Conservation (phyloP, 768 basidiomycete genomes). For the Pholiota conissans region DNA sequence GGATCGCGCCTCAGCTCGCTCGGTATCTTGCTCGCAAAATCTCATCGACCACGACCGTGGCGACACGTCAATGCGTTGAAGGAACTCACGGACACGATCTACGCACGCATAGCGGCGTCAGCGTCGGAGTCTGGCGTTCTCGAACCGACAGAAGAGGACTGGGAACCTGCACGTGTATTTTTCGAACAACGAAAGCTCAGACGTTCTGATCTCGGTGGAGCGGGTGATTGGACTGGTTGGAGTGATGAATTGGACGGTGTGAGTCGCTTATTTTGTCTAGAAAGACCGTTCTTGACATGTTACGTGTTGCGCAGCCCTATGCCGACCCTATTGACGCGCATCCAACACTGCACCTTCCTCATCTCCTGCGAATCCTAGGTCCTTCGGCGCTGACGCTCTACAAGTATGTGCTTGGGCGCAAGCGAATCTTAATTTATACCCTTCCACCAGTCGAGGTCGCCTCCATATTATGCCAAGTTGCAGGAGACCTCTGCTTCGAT, state of each 20-base stretch:
- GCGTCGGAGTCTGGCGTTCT: constrained; percentile 42
- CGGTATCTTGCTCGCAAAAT: constrained; percentile 69
- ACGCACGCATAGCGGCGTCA: constrained; percentile 47
- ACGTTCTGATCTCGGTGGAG: constrained; percentile 51
- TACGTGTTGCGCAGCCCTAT: constrained; percentile 20
- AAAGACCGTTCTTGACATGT: not conserved
- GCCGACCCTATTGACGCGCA: constrained; percentile 30
- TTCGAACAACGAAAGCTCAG: constrained; percentile 64
- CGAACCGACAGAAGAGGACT: constrained; percentile 55
- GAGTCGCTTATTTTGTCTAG: constrained; percentile 13
- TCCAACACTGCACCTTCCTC: constrained; percentile 73
- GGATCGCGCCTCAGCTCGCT: constrained; percentile 81
- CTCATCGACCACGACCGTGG: constrained; percentile 73
- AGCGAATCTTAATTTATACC: constrained; percentile 78
- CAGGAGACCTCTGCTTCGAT: constrained; percentile 51
- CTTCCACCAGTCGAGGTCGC: constrained; percentile 79
- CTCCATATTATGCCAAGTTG: constrained; percentile 73
- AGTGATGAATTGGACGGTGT: constrained; percentile 61
- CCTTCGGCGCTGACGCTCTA: constrained; percentile 78
- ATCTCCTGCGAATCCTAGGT: constrained; percentile 74
- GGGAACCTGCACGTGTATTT: constrained; percentile 61
- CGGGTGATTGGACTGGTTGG: constrained; percentile 70
- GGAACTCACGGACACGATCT: constrained; percentile 53
- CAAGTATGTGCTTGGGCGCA: constrained; percentile 75
- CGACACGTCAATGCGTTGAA: constrained; percentile 66